Conservation (phyloP, 208 protist genomes). For the Leishmania martiniquensis region DNA sequence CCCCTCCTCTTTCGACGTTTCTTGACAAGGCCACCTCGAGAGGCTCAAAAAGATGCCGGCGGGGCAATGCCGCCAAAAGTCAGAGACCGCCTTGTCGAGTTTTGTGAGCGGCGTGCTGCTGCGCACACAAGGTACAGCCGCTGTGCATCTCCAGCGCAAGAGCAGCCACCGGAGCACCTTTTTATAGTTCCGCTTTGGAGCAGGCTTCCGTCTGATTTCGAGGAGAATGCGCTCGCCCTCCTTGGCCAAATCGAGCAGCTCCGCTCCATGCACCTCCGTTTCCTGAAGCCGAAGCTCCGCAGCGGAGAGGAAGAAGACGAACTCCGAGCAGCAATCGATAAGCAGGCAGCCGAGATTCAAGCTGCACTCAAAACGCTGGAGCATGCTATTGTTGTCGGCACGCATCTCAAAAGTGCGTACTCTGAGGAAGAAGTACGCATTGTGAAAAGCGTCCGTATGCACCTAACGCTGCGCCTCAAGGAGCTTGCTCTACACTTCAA, state of each 20-base stretch:
- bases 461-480: constrained; percentile 54
- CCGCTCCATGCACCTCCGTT: constrained; percentile 39
- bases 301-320: constrained; percentile 52
- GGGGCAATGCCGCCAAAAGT: constrained; percentile 13
- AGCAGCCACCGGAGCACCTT: background rate
- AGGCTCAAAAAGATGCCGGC: background rate
- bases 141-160: background rate
- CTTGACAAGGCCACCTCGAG: background rate
- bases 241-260: constrained; percentile 45
- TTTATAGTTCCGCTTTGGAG: constrained; percentile 28
- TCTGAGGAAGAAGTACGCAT: constrained; percentile 60
- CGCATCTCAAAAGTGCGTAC: constrained; percentile 34
- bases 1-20: background rate
- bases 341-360: constrained; percentile 41
- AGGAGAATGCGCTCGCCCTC: constrained; percentile 13
- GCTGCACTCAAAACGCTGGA: constrained; percentile 69
- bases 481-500: constrained; percentile 51
- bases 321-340: constrained; percentile 44
- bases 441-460: constrained; percentile 43
- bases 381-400: constrained; percentile 57
- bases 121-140: background rate
- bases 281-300: constrained; percentile 58
- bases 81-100: constrained; percentile 37
- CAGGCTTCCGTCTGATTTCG: constrained; percentile 20
- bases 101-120: constrained; percentile 21